Percentiles rank a stretch among this genome's conserved stretches.
phyloP scores from a whole-genome alignment of 2,329 filamentous ascomycete species.

The Ophiostoma populinum region DNA sequence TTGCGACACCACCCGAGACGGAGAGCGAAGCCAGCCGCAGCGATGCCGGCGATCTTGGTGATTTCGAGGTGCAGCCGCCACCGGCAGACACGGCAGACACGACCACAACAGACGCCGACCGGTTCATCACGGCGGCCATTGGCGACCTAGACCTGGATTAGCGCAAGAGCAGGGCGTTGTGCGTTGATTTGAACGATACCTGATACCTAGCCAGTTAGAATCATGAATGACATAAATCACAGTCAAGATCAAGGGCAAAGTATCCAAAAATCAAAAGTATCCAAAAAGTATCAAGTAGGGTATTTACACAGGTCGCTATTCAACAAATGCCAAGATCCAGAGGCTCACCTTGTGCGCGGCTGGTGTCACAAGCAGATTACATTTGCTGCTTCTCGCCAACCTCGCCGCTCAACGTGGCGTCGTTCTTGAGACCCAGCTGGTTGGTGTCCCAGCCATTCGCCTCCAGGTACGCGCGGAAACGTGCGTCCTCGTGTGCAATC shows the following conservation, averaged over 20 bases:
- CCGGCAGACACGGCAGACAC: not conserved
- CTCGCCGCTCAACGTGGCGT: slow-evolving; percentile 15
- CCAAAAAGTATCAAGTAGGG: too few species aligned
- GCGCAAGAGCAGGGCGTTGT: too few species aligned
- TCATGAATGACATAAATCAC: too few species aligned
- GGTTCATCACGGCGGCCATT: slow-evolving; percentile 18
- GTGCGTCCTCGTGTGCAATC: slow-evolving; percentile 58
- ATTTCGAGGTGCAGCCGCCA: slow-evolving; percentile 2
- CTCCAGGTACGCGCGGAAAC: slow-evolving; percentile 59
- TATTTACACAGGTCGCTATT: too few species aligned
- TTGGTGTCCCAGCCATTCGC: slow-evolving; percentile 58
- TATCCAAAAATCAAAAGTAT: too few species aligned
- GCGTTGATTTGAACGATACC: too few species aligned
- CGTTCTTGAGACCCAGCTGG: slow-evolving; percentile 29
- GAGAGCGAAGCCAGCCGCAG: slow-evolving; percentile 30
- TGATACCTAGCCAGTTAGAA: too few species aligned
- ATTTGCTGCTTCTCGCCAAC: too few species aligned
- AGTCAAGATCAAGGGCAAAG: too few species aligned
- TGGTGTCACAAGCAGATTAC: too few species aligned
- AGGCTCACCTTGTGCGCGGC: too few species aligned
- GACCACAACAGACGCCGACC: not conserved
- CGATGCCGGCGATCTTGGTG: slow-evolving; percentile 22
- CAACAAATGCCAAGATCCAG: too few species aligned
- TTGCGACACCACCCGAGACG: slow-evolving; percentile 36
- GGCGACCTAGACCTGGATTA: slow-evolving; percentile 18